Evolutionary conservation across 208 protist genomes (phyloP).

Genomic region (Leishmania amazonensis): DNA sequence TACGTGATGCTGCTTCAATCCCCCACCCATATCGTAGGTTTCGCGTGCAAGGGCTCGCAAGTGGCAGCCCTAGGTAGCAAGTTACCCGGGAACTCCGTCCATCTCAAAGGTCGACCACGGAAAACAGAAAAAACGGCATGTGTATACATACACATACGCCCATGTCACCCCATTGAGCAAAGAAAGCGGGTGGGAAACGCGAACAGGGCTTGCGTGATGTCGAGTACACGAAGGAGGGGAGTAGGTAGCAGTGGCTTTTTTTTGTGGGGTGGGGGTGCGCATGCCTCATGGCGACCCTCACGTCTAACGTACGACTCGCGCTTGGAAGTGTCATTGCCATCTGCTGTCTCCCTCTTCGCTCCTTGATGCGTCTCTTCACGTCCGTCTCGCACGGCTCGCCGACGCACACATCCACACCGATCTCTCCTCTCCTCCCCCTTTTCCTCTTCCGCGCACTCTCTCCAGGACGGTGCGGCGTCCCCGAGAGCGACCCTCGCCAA

Average conservation of each 20-base stretch:
- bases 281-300: neutral
- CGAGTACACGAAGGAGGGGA: neutral
- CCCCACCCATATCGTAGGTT: neutral
- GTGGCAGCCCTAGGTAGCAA: neutral
- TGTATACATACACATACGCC: neutral
- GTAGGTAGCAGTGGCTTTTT: neutral
- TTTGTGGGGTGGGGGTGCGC: neutral
- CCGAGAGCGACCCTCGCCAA: neutral
- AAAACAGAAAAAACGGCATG: neutral
- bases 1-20: slow-evolving; percentile 8
- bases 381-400: neutral
- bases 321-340: neutral
- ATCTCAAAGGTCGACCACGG: neutral
- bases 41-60: neutral
- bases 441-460: neutral
- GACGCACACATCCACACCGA: neutral
- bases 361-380: neutral
- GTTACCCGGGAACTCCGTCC: neutral
- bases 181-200: neutral
- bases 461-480: slow-evolving; percentile 2
- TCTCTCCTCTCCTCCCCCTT: neutral
- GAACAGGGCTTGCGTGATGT: neutral
- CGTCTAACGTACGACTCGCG: neutral
- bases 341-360: neutral
- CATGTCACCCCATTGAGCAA: neutral